Evolutionary conservation across 495 filamentous ascomycete genomes (phyloP).

Genomic region (Aspergillus olivimuriae): DNA sequence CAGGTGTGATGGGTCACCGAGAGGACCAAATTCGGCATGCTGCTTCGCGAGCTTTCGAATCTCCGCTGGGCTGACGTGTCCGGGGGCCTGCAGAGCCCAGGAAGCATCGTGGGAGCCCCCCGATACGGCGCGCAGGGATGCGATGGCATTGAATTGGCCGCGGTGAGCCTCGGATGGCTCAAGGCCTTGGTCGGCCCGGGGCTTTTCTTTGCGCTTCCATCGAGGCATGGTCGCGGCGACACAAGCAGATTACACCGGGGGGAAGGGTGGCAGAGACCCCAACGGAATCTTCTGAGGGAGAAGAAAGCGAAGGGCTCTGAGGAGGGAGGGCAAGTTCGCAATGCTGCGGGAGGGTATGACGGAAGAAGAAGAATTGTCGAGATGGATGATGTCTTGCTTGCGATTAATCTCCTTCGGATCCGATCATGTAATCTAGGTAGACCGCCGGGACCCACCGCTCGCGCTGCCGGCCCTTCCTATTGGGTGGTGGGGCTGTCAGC

Average conservation of each 20-base stretch:
- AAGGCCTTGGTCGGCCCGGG: slow-evolving; percentile 8
- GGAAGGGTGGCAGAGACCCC: too few relatives aligned
- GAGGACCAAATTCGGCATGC: slow-evolving; percentile 78
- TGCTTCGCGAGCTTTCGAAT: slow-evolving; percentile 53
- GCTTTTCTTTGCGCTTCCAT: slow-evolving; percentile 23
- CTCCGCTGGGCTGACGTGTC: slow-evolving; percentile 46
- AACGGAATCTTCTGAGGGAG: background rate
- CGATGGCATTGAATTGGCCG: slow-evolving; percentile 7
- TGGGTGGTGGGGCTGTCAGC: too few relatives aligned
- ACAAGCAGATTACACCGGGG: too few relatives aligned
- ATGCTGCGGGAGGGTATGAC: too few relatives aligned
- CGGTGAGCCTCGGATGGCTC: background rate
- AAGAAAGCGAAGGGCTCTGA: background rate
- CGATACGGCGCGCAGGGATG: slow-evolving; percentile 17
- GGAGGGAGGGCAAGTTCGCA: too few relatives aligned
- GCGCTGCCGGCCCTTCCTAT: too few relatives aligned
- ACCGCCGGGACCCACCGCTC: background rate
- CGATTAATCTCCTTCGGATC: too few relatives aligned
- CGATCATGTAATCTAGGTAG: background rate
- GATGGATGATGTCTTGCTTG: too few relatives aligned
- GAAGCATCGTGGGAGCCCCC: slow-evolving; percentile 6
- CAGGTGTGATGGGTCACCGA: slow-evolving; percentile 61
- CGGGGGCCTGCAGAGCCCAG: background rate
- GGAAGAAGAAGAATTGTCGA: too few relatives aligned
- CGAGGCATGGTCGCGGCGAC: slow-evolving; percentile 22